phyloP scores from a whole-genome alignment of 1,139 yeast genomes.

The Lizanozyma gosingica region DNA sequence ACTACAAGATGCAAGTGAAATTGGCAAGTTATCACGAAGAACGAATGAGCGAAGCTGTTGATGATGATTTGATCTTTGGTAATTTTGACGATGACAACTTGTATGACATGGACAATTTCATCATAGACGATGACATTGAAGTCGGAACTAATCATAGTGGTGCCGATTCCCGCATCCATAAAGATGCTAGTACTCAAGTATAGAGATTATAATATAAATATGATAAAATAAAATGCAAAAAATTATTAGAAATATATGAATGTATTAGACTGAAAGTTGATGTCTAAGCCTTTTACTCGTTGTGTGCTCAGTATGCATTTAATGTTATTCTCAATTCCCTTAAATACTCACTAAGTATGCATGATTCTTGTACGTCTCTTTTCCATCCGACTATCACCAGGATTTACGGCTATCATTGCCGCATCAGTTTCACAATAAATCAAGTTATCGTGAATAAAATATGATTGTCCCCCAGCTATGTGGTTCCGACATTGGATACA shows the following conservation, averaged over 20 bases:
- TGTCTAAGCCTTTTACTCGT: too few relatives aligned
- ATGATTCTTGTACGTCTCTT: constrained; percentile 11
- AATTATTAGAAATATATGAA: neutral
- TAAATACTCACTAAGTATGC: constrained; percentile 6
- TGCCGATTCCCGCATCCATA: neutral
- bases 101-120: constrained; percentile 28
- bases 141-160: constrained; percentile 15
- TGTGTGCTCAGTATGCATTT: neutral
- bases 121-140: constrained; percentile 22
- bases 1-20: constrained; percentile 46
- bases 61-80: constrained; percentile 32
- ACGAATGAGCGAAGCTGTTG: constrained; percentile 10
- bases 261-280: too few relatives aligned
- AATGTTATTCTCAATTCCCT: neutral
- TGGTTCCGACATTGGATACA: constrained; percentile 43
- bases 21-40: constrained; percentile 22
- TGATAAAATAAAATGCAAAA: neutral
- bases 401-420: neutral
- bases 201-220: neutral
- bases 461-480: constrained; percentile 17
- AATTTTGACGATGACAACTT: constrained; percentile 30
- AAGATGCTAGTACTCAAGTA: neutral
- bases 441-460: neutral
- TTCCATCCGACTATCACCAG: constrained; percentile 6
- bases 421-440: neutral